These are phyloP conservation scores for Polygonum aviculare DNA, from an alignment of 148 eudicot genomes.

Conservation along the genomic window DNA sequence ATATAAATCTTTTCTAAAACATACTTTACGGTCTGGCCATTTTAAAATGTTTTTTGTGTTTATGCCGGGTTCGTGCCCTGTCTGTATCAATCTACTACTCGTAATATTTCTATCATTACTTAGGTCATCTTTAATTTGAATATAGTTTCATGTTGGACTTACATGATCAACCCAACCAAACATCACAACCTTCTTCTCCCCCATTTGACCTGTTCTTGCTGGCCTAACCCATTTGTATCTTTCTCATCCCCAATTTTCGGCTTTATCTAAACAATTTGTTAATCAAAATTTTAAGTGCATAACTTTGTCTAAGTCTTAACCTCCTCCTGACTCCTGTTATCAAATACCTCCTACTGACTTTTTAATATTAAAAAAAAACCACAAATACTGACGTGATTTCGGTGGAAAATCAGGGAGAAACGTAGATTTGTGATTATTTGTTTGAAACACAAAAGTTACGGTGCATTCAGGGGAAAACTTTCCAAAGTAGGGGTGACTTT, in stretches of 20 bases:
- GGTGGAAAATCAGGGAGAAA: neutral
- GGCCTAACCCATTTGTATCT: neutral
- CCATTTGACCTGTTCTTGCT: neutral
- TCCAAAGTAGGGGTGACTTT: neutral
- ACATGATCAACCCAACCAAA: neutral
- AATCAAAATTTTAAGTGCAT: too few relatives aligned
- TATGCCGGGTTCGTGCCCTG: neutral
- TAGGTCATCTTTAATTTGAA: neutral
- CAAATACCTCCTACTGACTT: too few relatives aligned
- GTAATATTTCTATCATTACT: neutral
- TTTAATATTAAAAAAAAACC: too few relatives aligned
- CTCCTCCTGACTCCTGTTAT: too few relatives aligned
- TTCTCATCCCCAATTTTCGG: too few relatives aligned
- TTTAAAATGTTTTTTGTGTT: neutral
- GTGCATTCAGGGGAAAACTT: neutral
- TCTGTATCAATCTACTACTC: neutral
- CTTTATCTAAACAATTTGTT: too few relatives aligned
- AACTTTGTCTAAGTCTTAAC: too few relatives aligned
- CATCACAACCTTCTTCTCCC: neutral
- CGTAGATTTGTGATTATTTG: neutral
- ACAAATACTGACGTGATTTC: too few relatives aligned
- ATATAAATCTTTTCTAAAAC: too few relatives aligned
- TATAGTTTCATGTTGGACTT: neutral
- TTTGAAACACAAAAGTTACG: neutral
- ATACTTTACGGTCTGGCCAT: too few relatives aligned